Evolutionary conservation across 768 basidiomycete species (phyloP).

Genomic region (Lepiota venenata): DNA sequence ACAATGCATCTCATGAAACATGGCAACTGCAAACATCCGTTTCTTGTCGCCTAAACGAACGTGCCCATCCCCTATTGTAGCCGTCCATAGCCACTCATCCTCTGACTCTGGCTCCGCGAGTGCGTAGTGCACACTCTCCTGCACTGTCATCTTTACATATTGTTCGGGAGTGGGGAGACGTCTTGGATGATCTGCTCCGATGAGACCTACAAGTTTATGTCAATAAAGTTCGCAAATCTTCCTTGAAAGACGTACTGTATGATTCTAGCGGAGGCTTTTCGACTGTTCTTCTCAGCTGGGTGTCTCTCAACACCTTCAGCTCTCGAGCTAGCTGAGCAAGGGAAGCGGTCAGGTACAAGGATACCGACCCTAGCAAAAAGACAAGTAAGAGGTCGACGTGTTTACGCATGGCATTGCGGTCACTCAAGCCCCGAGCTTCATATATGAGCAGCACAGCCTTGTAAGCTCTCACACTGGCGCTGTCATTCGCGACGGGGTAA

Average conservation of each 20-base stretch:
- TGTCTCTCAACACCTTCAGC: neutral
- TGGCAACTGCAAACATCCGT: slow-evolving; percentile 30
- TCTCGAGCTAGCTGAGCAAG: slow-evolving; percentile 3
- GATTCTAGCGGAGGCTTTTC: slow-evolving; percentile 2
- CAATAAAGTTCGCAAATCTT: neutral
- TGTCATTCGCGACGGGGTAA: neutral
- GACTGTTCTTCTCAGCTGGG: neutral
- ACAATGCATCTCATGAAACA: slow-evolving; percentile 51
- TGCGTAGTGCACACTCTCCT: slow-evolving; percentile 27
- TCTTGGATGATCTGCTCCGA: slow-evolving; percentile 24
- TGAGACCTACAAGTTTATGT: slow-evolving; percentile 17
- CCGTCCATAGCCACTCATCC: slow-evolving; percentile 28
- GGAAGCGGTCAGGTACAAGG: slow-evolving; percentile 6
- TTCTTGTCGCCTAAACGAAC: slow-evolving; percentile 24
- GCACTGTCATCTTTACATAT: slow-evolving; percentile 23
- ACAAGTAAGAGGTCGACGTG: neutral
- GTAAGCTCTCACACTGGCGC: neutral
- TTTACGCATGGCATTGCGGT: neutral
- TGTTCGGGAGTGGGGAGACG: slow-evolving; percentile 23
- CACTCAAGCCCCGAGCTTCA: neutral
- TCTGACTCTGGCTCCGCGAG: slow-evolving; percentile 22
- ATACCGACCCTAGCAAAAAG: neutral
- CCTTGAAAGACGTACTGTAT: neutral
- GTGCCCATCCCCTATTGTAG: slow-evolving; percentile 23
- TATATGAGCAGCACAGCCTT: slow-evolving; percentile 1